Conservation (phyloP, 2,329 filamentous ascomycete species). For the Tolypocladium ophioglossoides region DNA sequence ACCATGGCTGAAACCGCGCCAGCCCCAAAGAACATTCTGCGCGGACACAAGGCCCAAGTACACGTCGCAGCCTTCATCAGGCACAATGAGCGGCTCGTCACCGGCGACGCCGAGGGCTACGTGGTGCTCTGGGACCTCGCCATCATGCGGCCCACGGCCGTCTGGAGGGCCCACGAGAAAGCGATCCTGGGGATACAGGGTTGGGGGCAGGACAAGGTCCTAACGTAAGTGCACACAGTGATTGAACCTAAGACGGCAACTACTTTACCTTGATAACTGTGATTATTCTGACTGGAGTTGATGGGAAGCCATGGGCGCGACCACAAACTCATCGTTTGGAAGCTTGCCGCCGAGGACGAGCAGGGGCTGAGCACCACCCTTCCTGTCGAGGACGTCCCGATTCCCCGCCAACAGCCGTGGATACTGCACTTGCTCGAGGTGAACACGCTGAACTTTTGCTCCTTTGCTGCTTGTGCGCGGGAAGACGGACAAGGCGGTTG, state of each 20-base stretch:
- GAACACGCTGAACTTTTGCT: constrained; percentile 92
- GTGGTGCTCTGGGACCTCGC: constrained; percentile 76
- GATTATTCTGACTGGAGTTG: neutral
- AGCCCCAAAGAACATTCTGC: constrained; percentile 54
- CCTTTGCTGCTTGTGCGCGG: constrained; percentile 55
- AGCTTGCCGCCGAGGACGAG: constrained; percentile 52
- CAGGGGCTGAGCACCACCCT: constrained; percentile 52
- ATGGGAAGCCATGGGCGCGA: constrained; percentile 75
- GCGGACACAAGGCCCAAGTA: constrained; percentile 74
- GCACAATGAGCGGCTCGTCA: constrained; percentile 65
- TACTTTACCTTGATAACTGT: neutral
- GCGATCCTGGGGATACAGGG: constrained; percentile 64
- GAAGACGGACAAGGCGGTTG: constrained; percentile 11
- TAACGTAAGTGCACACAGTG: constrained; percentile 57
- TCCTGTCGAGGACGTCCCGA: constrained; percentile 53
- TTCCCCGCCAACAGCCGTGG: constrained; percentile 59
- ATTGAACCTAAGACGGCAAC: neutral
- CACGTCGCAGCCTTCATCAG: constrained; percentile 67
- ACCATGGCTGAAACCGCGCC: constrained; percentile 19
- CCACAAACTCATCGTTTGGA: constrained; percentile 79
- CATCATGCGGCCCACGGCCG: constrained; percentile 68
- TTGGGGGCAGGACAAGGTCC: constrained; percentile 63
- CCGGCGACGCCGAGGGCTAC: constrained; percentile 85
- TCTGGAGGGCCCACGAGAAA: constrained; percentile 77
- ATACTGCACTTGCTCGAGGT: constrained; percentile 74